Conservation (phyloP, 768 basidiomycete genomes). For the Rossbeevera mucosa region DNA sequence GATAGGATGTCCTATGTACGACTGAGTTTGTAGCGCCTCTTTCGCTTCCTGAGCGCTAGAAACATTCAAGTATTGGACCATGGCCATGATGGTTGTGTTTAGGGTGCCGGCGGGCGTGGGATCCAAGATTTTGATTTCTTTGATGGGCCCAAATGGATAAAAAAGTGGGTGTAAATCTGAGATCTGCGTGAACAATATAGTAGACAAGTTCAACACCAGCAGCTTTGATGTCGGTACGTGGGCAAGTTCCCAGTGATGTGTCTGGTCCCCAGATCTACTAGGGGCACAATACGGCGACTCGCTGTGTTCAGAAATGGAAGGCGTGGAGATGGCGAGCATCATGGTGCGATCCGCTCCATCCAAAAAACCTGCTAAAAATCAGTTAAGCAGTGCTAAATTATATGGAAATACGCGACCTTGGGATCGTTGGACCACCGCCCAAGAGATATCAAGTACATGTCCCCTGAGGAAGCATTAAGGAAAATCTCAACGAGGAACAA, state of each 20-base stretch:
- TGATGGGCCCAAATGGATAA: conserved; percentile 66
- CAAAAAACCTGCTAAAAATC: conserved; percentile 53
- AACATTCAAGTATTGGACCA: conserved; percentile 59
- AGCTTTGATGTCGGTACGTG: conserved; percentile 46
- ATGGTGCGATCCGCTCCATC: conserved; percentile 77
- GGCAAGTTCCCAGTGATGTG: conserved; percentile 31
- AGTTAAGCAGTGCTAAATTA: conserved; percentile 1
- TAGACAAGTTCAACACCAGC: conserved; percentile 62
- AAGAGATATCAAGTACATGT: conserved; percentile 74
- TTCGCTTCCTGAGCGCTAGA: conserved; percentile 62
- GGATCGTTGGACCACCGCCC: conserved; percentile 85
- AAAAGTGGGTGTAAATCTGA: conserved; percentile 71
- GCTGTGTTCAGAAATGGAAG: conserved; percentile 28
- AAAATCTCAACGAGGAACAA: background rate
- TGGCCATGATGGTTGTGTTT: conserved; percentile 45
- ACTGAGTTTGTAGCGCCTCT: conserved; percentile 55
- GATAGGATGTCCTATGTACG: conserved; percentile 49
- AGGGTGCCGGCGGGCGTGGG: conserved; percentile 28
- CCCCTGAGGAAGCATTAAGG: conserved; percentile 41
- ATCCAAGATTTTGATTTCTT: conserved; percentile 51
- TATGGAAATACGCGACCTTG: conserved; percentile 45
- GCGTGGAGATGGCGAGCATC: conserved; percentile 47
- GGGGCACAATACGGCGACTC: conserved; percentile 25
- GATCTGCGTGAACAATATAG: conserved; percentile 59
- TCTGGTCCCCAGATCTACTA: conserved; percentile 30